phyloP scores from a whole-genome alignment of 345 rosid species.

The Sonneratia alba region DNA sequence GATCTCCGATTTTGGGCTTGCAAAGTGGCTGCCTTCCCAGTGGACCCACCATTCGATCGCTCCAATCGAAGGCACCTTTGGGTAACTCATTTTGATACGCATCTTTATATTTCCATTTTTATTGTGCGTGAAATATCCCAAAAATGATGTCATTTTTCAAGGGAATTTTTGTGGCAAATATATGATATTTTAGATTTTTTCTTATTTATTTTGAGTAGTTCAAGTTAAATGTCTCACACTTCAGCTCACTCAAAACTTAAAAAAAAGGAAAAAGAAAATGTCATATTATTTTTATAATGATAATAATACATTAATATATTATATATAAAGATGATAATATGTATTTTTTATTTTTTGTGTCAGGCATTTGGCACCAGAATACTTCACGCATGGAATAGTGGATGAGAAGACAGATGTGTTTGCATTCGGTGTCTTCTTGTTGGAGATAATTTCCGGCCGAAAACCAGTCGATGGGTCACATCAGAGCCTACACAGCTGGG shows the following conservation, averaged over 20 bases:
- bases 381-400: slow-evolving; percentile 90
- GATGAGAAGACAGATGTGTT: slow-evolving; percentile 97
- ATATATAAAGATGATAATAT: too few relatives aligned
- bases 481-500: slow-evolving; percentile 90
- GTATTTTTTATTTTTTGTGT: not conserved
- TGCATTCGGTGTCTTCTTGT: slow-evolving; percentile 85
- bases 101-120: not conserved
- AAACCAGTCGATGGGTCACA: slow-evolving; percentile 84
- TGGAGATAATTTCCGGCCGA: slow-evolving; percentile 81
- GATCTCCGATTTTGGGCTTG: slow-evolving; percentile 96
- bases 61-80: slow-evolving; percentile 99
- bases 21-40: slow-evolving; percentile 97
- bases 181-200: too few relatives aligned
- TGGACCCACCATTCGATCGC: slow-evolving; percentile 98
- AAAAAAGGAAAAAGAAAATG: too few relatives aligned
- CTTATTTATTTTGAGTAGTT: too few relatives aligned
- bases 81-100: slow-evolving; percentile 26
- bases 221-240: too few relatives aligned
- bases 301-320: too few relatives aligned
- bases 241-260: too few relatives aligned
- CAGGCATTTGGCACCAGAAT: slow-evolving; percentile 95
- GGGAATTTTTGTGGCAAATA: too few relatives aligned
- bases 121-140: too few relatives aligned
- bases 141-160: too few relatives aligned
- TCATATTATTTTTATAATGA: too few relatives aligned